Percentiles rank a stretch among this genome's conserved stretches.
Conservation (phyloP, 441 rosid genomes). For the Francoa sonchifolia region DNA sequence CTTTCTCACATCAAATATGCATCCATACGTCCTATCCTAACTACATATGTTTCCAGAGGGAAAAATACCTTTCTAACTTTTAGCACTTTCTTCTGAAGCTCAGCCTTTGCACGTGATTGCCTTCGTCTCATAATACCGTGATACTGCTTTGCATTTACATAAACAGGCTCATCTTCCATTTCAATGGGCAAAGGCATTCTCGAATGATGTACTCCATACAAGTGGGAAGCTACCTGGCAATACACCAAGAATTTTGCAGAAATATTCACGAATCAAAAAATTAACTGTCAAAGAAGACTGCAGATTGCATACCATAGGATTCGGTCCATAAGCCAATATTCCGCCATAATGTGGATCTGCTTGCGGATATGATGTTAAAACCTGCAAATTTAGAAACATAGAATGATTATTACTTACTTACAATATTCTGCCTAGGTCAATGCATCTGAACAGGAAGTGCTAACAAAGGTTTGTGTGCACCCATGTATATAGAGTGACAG, state of each 20-base stretch:
- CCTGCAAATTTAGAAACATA: constrained; percentile 25
- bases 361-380: constrained; percentile 39
- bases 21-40: no score
- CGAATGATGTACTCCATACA: constrained; percentile 30
- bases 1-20: no score
- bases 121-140: constrained; percentile 39
- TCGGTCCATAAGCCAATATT: constrained; percentile 31
- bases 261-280: background rate
- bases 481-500: constrained; percentile 5
- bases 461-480: background rate
- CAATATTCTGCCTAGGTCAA: no score
- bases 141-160: constrained; percentile 41
- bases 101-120: constrained; percentile 38
- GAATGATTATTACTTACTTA: no score
- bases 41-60: no score
- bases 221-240: constrained; percentile 32
- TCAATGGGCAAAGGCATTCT: constrained; percentile 38
- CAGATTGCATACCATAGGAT: constrained; percentile 29
- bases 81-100: constrained; percentile 28
- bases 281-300: background rate
- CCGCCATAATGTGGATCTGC: constrained; percentile 39
- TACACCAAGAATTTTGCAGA: constrained; percentile 1
- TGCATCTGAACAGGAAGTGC: background rate
- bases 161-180: constrained; percentile 39
- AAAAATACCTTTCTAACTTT: constrained; percentile 32